Base-by-base conservation (phyloP, 176 grass and related monocot genomes). In the Hyparrhenia diplandra region DNA sequence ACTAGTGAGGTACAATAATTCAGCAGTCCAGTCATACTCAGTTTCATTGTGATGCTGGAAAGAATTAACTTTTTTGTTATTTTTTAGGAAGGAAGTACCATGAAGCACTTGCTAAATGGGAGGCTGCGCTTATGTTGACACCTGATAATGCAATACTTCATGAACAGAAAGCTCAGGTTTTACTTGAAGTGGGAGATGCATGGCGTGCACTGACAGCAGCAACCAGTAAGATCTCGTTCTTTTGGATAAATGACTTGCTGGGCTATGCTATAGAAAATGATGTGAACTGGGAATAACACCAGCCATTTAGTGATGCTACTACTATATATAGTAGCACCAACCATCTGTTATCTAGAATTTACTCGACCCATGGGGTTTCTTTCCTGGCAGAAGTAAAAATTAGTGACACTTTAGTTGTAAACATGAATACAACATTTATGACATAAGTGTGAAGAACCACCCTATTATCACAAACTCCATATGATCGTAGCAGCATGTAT, bases 31-130 rank as follows among this genome's bases (percentile, higher is more conserved):
- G 16, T 20, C 17, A 46, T 36, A 11, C 10, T 14, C 6, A 21
- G 39, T 62, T 76, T 20, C 10, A 49, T 69, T 82, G 40, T 16
- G 24, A 51, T 72, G 41, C 3, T n/a, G 16, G 24, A 29, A 41
- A 67, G 12, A 72, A 21, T 25, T n/a, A 2, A 82, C 10, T 32
- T n/a, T n/a, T n/a, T n/a, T 78, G 13, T 24, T 68, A 60, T 20
- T n/a, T 91, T 82, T 37, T 85, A 97, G 94, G 87, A 91, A 86
- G 94, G 5, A 92, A 83, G 77, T 94, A 94, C 81, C 81, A 84
- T 73, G 89, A 97, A 87, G 91, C 94, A 45, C 83, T 97, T 84
- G 79, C 83, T 34, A 97, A 90, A 85, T 97, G 94, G 94, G 91
- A 97, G 84, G 82, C 91, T 61, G 87, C 80, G 10, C 87, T 97